These are phyloP conservation scores for Phytophthora foliorum DNA, from an alignment of 352 stramenopile genomes.

Conservation along the genomic window DNA sequence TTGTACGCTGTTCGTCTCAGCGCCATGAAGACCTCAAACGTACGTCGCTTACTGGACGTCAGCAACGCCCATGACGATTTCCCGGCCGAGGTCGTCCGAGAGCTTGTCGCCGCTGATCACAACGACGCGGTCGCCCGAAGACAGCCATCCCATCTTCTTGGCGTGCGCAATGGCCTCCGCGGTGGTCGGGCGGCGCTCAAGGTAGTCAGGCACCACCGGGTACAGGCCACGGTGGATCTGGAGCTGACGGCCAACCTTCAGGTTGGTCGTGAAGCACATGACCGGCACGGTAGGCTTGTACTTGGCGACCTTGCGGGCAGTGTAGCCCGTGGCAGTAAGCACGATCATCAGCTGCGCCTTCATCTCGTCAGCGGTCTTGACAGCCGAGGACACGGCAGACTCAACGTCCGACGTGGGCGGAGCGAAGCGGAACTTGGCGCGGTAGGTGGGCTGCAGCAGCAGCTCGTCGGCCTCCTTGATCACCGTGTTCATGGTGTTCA, in stretches of 20 bases:
- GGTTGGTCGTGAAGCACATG: constrained; percentile 89
- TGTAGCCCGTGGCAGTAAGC: constrained; percentile 85
- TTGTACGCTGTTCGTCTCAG: neutral
- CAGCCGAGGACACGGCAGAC: constrained; percentile 82
- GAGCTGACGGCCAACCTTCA: constrained; percentile 93
- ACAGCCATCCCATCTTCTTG: constrained; percentile 93
- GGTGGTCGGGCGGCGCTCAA: constrained; percentile 70
- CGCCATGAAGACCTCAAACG: neutral
- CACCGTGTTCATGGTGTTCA: constrained; percentile 95
- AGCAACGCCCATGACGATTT: constrained; percentile 87
- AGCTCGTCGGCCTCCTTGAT: constrained; percentile 89
- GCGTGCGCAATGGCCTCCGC: constrained; percentile 91
- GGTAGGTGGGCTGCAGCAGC: constrained; percentile 66
- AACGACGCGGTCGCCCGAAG: constrained; percentile 91
- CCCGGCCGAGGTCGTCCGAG: constrained; percentile 81
- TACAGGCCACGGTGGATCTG: constrained; percentile 91
- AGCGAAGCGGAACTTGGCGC: constrained; percentile 72
- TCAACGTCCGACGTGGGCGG: constrained; percentile 81
- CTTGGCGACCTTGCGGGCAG: constrained; percentile 88
- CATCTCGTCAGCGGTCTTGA: constrained; percentile 89
- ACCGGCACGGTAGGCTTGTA: constrained; percentile 94
- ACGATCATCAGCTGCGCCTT: constrained; percentile 89
- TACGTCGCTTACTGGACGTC: constrained; percentile 68
- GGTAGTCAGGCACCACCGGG: constrained; percentile 69
- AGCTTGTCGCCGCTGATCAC: constrained; percentile 86